Base-by-base conservation (phyloP, 441 rosid genomes). In the Adansonia grandidieri region DNA sequence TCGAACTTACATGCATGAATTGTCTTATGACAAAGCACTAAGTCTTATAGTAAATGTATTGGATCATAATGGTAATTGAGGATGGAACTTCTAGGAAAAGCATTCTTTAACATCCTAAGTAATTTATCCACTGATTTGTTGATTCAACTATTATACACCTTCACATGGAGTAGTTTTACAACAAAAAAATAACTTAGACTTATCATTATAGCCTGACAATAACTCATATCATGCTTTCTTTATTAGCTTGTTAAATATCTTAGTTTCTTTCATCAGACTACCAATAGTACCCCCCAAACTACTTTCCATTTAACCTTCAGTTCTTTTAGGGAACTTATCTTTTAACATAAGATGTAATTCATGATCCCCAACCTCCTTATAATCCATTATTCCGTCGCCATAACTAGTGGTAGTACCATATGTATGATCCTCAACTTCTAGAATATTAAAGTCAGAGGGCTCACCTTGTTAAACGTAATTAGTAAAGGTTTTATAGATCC, bases 1-100 rank as follows among this genome's bases (percentile, higher is more conserved):
- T 71, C 61, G 50, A 48, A 71, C 10, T 48, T 20, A 50, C 40
- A 71, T 9, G 60, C 74, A 50, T 47, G 74, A 48, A 71, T 71
- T 7, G 58, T 14, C 40, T 42, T 24, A 50, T 71, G 50, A 13
- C 58, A 28, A 8, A 71, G 17, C 1, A 60, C 60, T 9, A 71
- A 51, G 17, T 51, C 40, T 3, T 15, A 37, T 5, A 71, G 2
- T 42, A 71, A 20, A 11, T 17, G 22, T 48, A 20, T 71, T 0
- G 61, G 17, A 6, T 71, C 74, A 10, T 71, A 71, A 5, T n/a
- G 10, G 3, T 60, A 71, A 1, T 6, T 11, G 0, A 44, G 74
- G 9, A 50, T 22, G 11, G 15, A 15, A 6, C 22, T 50, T 19
- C 20, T 50, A 19, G 5, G 4, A 71, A 17, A 20, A 71, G 17